Evolutionary conservation across 2,329 filamentous ascomycete genomes (phyloP).

Genomic region (Trichoderma harzianum): DNA sequence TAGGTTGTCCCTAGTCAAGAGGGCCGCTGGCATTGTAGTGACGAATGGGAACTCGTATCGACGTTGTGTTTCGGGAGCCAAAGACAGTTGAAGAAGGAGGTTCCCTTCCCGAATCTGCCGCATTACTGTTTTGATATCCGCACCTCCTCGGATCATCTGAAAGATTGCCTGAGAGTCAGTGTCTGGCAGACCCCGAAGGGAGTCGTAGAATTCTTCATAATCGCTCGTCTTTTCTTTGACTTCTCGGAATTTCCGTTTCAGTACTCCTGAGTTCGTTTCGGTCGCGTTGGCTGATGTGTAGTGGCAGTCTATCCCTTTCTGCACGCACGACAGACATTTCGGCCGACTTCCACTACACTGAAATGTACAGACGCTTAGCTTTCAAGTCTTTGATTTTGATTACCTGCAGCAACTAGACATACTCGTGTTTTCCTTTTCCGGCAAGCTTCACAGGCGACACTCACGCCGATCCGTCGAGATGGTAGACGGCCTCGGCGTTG

Average conservation of each 20-base stretch:
- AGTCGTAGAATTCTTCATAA: neutral
- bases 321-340: neutral
- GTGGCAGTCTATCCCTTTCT: neutral
- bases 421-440: neutral
- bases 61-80: constrained; percentile 32
- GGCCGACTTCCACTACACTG: constrained; percentile 8
- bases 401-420: neutral
- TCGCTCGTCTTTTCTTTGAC: neutral
- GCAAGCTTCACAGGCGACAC: neutral
- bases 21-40: constrained; percentile 27
- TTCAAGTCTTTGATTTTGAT: neutral
- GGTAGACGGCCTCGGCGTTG: neutral
- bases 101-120: constrained; percentile 34
- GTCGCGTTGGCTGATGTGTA: neutral
- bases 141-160: constrained; percentile 3
- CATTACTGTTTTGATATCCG: constrained; percentile 29
- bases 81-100: constrained; percentile 32
- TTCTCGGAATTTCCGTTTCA: constrained; percentile 3
- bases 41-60: constrained; percentile 36
- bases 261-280: neutral
- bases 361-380: neutral
- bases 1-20: constrained; percentile 21
- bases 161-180: neutral
- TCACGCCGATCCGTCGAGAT: neutral
- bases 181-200: neutral